Base-by-base conservation (phyloP, 176 grass and related monocot genomes). In the Typha latifolia region DNA sequence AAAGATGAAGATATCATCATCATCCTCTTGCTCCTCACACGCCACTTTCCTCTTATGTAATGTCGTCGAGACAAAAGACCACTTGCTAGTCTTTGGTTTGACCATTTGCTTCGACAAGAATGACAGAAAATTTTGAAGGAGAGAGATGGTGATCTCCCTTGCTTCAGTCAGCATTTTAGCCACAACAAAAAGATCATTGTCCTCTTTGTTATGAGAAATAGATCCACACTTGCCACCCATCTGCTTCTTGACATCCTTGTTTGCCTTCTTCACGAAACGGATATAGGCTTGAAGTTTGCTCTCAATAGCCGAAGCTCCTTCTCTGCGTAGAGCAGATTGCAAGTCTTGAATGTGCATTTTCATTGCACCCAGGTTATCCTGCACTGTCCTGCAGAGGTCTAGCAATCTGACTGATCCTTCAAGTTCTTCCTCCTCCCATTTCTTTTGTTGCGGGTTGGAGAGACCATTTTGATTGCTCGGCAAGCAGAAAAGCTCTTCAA, bases 351-450 rank as follows among this genome's bases (percentile, higher is more conserved):
- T 43, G 16, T 14, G 70, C 71, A 76, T 78, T 66, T 76, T 85
- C 75, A 76, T 47, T 13, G 74, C 69, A 11, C 64, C 68, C 63
- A 85, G 79, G 49, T 32, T 79, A 50, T 63, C 78, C 47, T 82
- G 72, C 68, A 76, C 27, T 32, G 61, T 22, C 4, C 64, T 69
- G 68, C 75, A 90, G 49, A 77, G 51, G 32, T 90, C 82, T 26
- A 90, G 47, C 64, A 85, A 72, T 37, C 51, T 29, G 4, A 90
- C 51, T 34, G 79, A 82, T 27, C 19, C 31, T 49, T 51, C 86
- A n/a, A 90, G 75, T 63, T 85, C 82, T 19, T 61, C 61, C 63
- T 94, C 82, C 13, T 85, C 43, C 18, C 50, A 72, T 43, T 70
- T 77, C 47, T 72, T 81, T 62, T 90, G 81, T 70, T 68, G 9